These are phyloP conservation scores for Dactylonectria estremocensis DNA, from an alignment of 2,329 filamentous ascomycete genomes.

Conservation along the genomic window DNA sequence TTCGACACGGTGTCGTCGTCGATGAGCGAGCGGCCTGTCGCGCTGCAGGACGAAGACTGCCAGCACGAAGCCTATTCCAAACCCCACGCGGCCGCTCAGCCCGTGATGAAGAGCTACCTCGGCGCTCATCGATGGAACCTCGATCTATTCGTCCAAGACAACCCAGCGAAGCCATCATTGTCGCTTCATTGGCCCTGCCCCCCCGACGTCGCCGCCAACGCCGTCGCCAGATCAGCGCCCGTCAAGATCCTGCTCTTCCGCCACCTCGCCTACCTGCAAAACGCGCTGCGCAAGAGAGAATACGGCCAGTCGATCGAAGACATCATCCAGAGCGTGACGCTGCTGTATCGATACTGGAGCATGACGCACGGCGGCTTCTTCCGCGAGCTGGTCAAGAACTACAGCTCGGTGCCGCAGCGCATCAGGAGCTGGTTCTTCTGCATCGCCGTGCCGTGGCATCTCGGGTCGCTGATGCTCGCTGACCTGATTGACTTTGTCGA, in stretches of 20 bases:
- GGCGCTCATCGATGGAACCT: slow-evolving; percentile 35
- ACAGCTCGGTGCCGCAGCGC: slow-evolving; percentile 64
- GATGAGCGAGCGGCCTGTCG: slow-evolving; percentile 58
- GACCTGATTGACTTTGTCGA: slow-evolving; percentile 69
- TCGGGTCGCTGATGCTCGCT: slow-evolving; percentile 68
- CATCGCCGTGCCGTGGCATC: slow-evolving; percentile 70
- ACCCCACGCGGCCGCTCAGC: background rate
- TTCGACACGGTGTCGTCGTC: slow-evolving; percentile 71
- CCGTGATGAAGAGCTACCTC: background rate
- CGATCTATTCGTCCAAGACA: slow-evolving; percentile 41
- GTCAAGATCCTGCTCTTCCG: slow-evolving; percentile 72
- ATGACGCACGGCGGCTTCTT: slow-evolving; percentile 66
- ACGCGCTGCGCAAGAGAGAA: slow-evolving; percentile 58
- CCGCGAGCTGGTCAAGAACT: slow-evolving; percentile 64
- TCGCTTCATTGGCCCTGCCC: slow-evolving; percentile 66
- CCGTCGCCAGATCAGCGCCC: slow-evolving; percentile 67
- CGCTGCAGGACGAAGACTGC: slow-evolving; percentile 56
- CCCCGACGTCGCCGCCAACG: slow-evolving; percentile 62
- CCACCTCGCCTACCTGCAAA: slow-evolving; percentile 68
- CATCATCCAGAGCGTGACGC: slow-evolving; percentile 61
- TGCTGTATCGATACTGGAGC: slow-evolving; percentile 70
- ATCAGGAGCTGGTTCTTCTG: slow-evolving; percentile 73
- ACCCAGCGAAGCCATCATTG: slow-evolving; percentile 36
- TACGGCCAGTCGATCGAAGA: slow-evolving; percentile 60
- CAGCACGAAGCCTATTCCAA: slow-evolving; percentile 47